These are phyloP conservation scores for Trichoderma atrobrunneum DNA, from an alignment of 2,329 filamentous ascomycete species.

Conservation along the genomic window DNA sequence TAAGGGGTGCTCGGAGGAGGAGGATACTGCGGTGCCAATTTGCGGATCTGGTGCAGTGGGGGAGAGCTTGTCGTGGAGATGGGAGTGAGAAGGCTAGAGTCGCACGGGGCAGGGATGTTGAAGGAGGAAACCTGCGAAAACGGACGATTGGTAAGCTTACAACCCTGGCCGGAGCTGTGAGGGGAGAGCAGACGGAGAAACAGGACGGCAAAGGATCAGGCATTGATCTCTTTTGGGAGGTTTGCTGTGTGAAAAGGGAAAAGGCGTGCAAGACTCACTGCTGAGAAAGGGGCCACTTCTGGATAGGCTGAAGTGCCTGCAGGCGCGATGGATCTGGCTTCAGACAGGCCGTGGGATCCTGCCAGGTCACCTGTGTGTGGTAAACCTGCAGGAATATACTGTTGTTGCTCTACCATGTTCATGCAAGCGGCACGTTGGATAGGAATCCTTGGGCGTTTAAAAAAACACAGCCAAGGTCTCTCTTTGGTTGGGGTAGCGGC, in stretches of 20 bases:
- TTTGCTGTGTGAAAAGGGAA: not conserved
- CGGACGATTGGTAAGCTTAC: slow-evolving; percentile 4
- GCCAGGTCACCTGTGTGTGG: slow-evolving; percentile 33
- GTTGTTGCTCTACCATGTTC: slow-evolving; percentile 38
- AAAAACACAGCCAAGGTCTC: not conserved
- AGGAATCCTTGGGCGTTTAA: slow-evolving; percentile 13
- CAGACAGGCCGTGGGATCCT: slow-evolving; percentile 29
- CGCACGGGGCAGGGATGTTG: slow-evolving; percentile 37
- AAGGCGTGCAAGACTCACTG: slow-evolving; percentile 30
- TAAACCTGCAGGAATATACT: slow-evolving; percentile 35
- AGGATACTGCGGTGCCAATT: slow-evolving; percentile 41
- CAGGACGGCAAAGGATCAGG: not conserved
- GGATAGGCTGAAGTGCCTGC: slow-evolving; percentile 28
- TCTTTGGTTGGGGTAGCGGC: not conserved
- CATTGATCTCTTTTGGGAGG: not conserved
- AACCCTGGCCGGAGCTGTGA: not conserved
- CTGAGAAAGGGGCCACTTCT: slow-evolving; percentile 32
- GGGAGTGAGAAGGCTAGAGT: slow-evolving; percentile 49
- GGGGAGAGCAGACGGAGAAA: not conserved
- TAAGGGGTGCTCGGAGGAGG: slow-evolving; percentile 35
- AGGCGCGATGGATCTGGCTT: slow-evolving; percentile 26
- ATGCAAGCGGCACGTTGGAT: slow-evolving; percentile 17
- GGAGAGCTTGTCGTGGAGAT: slow-evolving; percentile 50
- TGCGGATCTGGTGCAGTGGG: slow-evolving; percentile 43
- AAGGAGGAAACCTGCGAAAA: slow-evolving; percentile 32